phyloP scores from a whole-genome alignment of 768 basidiomycete species.

The Mrakia gelida region DNA sequence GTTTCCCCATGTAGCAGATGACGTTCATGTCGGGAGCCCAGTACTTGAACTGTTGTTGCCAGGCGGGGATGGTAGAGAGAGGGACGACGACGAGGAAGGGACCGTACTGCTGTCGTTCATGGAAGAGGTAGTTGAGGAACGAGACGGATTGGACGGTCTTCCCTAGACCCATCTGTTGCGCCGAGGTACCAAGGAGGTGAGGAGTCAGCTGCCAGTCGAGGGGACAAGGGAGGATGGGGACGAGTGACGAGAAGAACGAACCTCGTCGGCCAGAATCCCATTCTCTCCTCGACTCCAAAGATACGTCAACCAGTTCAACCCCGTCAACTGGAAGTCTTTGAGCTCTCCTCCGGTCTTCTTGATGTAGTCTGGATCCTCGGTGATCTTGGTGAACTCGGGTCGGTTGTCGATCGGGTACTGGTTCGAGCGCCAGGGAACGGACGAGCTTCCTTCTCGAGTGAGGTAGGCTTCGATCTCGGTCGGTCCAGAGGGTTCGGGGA shows the following conservation, averaged over 20 bases:
- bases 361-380: slow-evolving; percentile 83
- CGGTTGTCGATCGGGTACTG: slow-evolving; percentile 63
- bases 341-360: slow-evolving; percentile 69
- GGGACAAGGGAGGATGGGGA: neutral
- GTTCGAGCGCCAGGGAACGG: slow-evolving; percentile 79
- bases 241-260: slow-evolving; percentile 32
- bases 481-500: slow-evolving; percentile 54
- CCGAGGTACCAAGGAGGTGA: neutral
- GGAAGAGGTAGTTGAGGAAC: slow-evolving; percentile 91
- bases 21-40: slow-evolving; percentile 98
- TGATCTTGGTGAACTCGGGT: slow-evolving; percentile 76
- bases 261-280: slow-evolving; percentile 92
- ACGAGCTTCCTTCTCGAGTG: slow-evolving; percentile 66
- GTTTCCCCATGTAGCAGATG: slow-evolving; percentile 91
- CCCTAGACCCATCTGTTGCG: slow-evolving; percentile 83
- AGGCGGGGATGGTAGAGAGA: slow-evolving; percentile 93
- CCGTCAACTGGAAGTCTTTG: slow-evolving; percentile 97
- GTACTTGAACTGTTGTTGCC: slow-evolving; percentile 87
- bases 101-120: slow-evolving; percentile 85
- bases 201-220: neutral
- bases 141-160: slow-evolving; percentile 96
- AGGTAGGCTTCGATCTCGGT: slow-evolving; percentile 75
- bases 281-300: slow-evolving; percentile 92
- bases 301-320: slow-evolving; percentile 97
- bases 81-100: slow-evolving; percentile 98